phyloP scores from a whole-genome alignment of 2,329 filamentous ascomycete species.

The Penicillium oxalicum region DNA sequence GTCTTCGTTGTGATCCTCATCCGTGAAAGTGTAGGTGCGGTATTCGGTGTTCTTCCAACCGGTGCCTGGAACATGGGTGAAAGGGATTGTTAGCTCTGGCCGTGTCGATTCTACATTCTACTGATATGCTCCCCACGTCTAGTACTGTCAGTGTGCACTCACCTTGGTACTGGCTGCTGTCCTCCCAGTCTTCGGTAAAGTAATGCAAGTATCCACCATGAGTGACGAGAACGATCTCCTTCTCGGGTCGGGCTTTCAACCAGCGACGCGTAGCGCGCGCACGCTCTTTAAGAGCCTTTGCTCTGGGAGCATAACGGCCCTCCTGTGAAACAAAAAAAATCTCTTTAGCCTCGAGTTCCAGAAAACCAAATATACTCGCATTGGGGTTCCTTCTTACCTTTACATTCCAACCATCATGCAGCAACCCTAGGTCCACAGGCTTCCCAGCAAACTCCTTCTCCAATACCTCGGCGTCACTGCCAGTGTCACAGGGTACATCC shows the following conservation, averaged over 20 bases:
- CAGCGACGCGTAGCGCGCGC: conserved; percentile 57
- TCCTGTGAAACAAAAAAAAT: conserved; percentile 13
- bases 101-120: background rate
- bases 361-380: conserved; percentile 5
- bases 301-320: conserved; percentile 43
- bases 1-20: conserved; percentile 47
- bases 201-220: conserved; percentile 83
- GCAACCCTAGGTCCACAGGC: conserved; percentile 57
- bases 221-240: conserved; percentile 70
- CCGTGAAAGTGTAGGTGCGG: conserved; percentile 60
- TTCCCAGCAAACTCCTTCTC: conserved; percentile 55
- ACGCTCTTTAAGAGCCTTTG: conserved; percentile 52
- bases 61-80: conserved; percentile 48
- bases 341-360: background rate
- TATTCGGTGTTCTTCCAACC: conserved; percentile 70
- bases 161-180: conserved; percentile 46
- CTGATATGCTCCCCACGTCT: background rate
- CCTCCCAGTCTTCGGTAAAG: conserved; percentile 74
- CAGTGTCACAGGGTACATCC: conserved; percentile 68
- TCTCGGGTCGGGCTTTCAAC: conserved; percentile 49
- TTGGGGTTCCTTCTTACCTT: conserved; percentile 43
- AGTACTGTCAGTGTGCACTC: conserved; percentile 9
- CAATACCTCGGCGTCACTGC: conserved; percentile 53
- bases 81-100: too few species aligned
- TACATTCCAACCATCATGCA: conserved; percentile 64